Evolutionary conservation across 2,329 filamentous ascomycete genomes (phyloP), one percentile per base, ranked within the genome.

Genomic region (Phialemoniopsis sp.): DNA sequence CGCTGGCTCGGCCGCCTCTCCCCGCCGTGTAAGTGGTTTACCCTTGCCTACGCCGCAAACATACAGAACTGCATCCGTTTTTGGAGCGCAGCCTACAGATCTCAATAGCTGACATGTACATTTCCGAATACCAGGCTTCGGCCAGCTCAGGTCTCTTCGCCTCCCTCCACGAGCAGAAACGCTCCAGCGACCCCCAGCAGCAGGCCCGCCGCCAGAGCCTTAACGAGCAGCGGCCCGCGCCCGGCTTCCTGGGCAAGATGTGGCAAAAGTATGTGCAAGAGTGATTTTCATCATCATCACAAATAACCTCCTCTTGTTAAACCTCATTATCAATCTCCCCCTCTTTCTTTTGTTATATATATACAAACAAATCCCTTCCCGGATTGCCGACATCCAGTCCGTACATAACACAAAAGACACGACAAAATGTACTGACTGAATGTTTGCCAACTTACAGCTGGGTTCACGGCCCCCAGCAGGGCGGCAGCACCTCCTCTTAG

Each of bases 161-260:
- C 5, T 60, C 67, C 12, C 68, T 80, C 2, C 61, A 68, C 34
- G 65, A 69, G 44, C 67, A 73, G 41, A 78, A 77, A 58, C 68
- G 73, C 37, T 54, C 58, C 15, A 60, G 59, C 34, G 63, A 70
- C 41, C 66, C 70, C 17, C 48, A 42, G 29, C 55, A 56, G 2
- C 33, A 62, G 3, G 67, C 69, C n/a, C 70, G 76, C 13, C 72
- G 76, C 6, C 67, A 73, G 51, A 78, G 73, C 51, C 60, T 80
- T 48, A 65, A 64, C 21, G 76, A 80, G 41, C 76, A 80, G 53
- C 66, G 67, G 42, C 64, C 63, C 13, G 57, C 64, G 36, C 53
- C 66, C 2, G 75, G 75, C 31, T 58, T 79, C 45, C 60, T 80
- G 37, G 72, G 71, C 39, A 63, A 68, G 45, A 67, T 78, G 62